These are phyloP conservation scores for Polychaeton citri DNA, from an alignment of 2,329 filamentous ascomycete genomes.

Conservation along the genomic window DNA sequence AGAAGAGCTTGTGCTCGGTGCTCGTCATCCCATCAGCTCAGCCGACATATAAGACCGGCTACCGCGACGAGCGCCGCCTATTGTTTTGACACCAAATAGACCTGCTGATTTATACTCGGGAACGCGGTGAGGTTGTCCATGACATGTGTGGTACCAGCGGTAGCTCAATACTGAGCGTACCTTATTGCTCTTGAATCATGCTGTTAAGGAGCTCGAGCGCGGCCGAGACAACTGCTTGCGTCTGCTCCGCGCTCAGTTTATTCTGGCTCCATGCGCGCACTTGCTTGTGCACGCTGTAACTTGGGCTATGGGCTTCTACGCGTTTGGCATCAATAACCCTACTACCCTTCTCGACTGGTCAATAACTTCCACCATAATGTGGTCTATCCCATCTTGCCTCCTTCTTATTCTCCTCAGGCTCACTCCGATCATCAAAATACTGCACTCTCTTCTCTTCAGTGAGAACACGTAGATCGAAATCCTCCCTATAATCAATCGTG, in stretches of 20 bases:
- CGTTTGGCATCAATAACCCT: not conserved
- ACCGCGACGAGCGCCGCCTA: not conserved
- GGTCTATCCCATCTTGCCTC: conserved; percentile 14
- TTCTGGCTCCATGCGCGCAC: too few species aligned
- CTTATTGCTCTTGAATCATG: too few species aligned
- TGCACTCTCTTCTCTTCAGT: conserved; percentile 17
- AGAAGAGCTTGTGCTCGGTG: too few species aligned
- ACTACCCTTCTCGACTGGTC: conserved; percentile 21
- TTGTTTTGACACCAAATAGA: not conserved
- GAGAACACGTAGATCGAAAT: conserved; percentile 16
- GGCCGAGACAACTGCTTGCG: too few species aligned
- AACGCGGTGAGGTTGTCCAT: too few species aligned
- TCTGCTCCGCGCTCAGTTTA: too few species aligned
- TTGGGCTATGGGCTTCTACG: not conserved
- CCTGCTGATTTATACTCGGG: not conserved
- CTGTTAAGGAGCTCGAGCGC: too few species aligned
- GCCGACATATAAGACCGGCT: not conserved
- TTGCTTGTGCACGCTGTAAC: too few species aligned
- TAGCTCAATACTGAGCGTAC: too few species aligned
- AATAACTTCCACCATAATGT: conserved; percentile 16
- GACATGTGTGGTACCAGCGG: too few species aligned
- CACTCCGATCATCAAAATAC: conserved; percentile 16
- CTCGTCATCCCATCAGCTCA: not conserved
- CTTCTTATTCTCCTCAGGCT: conserved; percentile 13
- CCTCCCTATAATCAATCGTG: conserved; percentile 15